Evolutionary conservation across 129 eudicot genomes (phyloP), one percentile per base, ranked within the genome.

Genomic region (Arctium lappa): DNA sequence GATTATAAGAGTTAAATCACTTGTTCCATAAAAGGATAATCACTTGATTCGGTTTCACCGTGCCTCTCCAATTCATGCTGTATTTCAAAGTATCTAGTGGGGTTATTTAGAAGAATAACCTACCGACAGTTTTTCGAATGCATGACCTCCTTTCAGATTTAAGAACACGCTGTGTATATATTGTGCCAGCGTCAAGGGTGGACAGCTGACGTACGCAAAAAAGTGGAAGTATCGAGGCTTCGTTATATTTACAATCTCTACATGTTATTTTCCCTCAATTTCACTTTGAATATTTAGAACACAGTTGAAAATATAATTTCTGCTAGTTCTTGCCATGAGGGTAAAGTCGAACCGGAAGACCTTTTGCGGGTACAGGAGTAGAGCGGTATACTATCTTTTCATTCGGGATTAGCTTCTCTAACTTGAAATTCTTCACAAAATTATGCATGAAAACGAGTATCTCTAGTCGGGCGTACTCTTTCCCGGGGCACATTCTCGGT

Each of bases 401-500:
- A 50, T 84, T 69, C 4, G 81, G 50, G 71, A 80, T 77, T 32
- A 81, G 38, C 81, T 73, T 80, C 79, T 81, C 85, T 69, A 85
- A 77, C 84, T 80, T 84, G 38, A 80, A 87, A 22, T 70, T 73
- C 29, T 65, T 87, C 18, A 87, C 90, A 32, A 87, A 79, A 6
- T 87, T 87, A 79, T 87, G 88, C 84, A 87, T 79, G 34, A 87
- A 87, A 50, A 87, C 16, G 6, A 87, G 90, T 31, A 87, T 87
- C 81, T 87, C 90, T 63, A 87, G 16, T 32, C 90, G 80, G 8
- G 90, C 90, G 33, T 84, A 84, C 86, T 87, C 88, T 81, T 87
- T 84, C 2, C 90, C 90, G 2, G 87, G 85, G 80, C 90, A 87
- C 90, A 87, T 87, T 39, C 69, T 75, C 48, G 88, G 90, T 7